phyloP scores from a whole-genome alignment of 2,329 filamentous ascomycete species.

The Geosmithia flava region DNA sequence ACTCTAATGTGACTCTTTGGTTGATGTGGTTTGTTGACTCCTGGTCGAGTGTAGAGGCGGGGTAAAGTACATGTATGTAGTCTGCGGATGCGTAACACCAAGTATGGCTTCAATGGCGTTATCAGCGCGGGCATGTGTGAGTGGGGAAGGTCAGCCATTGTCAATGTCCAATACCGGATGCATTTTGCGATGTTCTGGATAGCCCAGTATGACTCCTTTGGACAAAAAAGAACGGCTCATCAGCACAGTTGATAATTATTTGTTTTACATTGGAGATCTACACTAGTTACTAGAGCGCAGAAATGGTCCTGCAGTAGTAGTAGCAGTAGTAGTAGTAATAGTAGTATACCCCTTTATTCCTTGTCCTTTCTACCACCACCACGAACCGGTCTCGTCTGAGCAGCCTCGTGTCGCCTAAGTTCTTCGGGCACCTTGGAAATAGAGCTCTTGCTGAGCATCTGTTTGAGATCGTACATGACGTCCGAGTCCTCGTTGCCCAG shows the following conservation, averaged over 20 bases:
- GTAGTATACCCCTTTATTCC: slow-evolving; percentile 1
- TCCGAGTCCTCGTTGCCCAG: slow-evolving; percentile 82
- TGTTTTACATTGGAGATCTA: no score
- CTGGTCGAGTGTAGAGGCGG: background rate
- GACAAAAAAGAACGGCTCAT: no score
- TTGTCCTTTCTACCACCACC: slow-evolving; percentile 16
- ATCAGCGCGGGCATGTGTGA: no score
- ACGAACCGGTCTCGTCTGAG: slow-evolving; percentile 63
- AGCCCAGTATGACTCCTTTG: no score
- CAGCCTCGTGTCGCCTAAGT: slow-evolving; percentile 74
- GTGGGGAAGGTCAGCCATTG: no score
- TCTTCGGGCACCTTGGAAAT: slow-evolving; percentile 89
- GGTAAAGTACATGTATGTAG: background rate
- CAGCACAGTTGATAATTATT: no score
- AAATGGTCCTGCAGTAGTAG: background rate
- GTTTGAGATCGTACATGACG: slow-evolving; percentile 85
- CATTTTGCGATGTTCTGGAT: no score
- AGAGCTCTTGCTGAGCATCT: slow-evolving; percentile 85
- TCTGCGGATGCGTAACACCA: no score
- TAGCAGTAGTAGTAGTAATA: no score
- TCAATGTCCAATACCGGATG: no score
- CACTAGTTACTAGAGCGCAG: no score
- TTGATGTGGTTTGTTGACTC: background rate
- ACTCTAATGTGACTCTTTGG: background rate
- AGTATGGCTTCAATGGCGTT: no score